Base-by-base conservation (phyloP, 2,329 filamentous ascomycete species). In the Didymella arachidicola region DNA sequence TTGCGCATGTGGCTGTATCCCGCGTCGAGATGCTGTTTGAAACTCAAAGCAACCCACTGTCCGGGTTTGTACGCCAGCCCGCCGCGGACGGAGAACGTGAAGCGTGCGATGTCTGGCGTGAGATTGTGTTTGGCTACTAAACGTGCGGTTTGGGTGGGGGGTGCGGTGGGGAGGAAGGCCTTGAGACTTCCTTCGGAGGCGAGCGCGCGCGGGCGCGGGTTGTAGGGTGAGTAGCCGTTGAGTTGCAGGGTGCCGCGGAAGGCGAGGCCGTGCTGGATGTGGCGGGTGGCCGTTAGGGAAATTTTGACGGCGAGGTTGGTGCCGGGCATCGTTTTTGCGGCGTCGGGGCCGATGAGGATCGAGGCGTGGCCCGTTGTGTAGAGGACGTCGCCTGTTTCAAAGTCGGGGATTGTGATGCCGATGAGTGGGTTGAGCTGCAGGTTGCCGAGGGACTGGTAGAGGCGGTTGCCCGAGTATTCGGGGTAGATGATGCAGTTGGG, bases 1-100 rank as follows among this genome's bases (percentile, higher is more conserved):
- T 96, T 88, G 2, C 87, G 82, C 92, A 96, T 96, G 72, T 96
- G 93, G 47, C 83, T 86, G 75, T 92, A 96, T 0, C 92, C 92
- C 11, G 82, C 75, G 62, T 90, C 86, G 1, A 96, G 79, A 67
- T 93, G 87, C 0, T 81, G 74, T 12, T 83, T 80, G 68, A 96
- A 93, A 60, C 90, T 87, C 2, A 96, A 76, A 1, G 90, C 92
- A 18, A 91, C 84, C 76, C 95, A 91, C 70, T 96, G 91, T 0
- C 92, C 92, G 0, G 91, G 80, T 25, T 76, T 80, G 85, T 91
- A 93, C 1, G 55, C 56, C 0, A 80, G 58, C 1, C 75, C 72
- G 1, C 73, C 74, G 1, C 68, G 58, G 3, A 87, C 77, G 2
- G 78, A 76, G 68, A 89, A 89, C 1, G 79, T 80, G 72, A 92